Evolutionary conservation across 345 rosid genomes (phyloP), one percentile per base, ranked within the genome.

Genomic region (Eucalyptus melliodora): DNA sequence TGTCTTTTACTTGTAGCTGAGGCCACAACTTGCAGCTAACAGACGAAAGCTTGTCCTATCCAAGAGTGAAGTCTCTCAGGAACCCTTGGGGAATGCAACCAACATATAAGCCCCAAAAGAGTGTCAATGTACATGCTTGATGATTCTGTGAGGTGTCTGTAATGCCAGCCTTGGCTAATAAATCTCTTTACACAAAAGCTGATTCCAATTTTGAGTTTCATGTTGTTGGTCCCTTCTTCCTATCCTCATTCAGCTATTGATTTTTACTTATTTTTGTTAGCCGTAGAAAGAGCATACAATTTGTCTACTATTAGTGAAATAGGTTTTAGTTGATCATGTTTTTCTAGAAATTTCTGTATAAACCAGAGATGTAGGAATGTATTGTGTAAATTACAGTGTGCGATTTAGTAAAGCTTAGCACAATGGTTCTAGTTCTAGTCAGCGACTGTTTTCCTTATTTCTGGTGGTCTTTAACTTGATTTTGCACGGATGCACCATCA

Each of bases 21-120:
- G 93, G 88, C 95, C 96, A 31, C 95, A 88, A 50, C 89, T 94
- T 83, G 90, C 90, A 12, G 91, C 93, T 85, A 91, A 91, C 67
- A 90, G 93, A 90, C 89, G 87, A 92, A 95, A 93, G 92, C 82
- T 87, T 50, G 86, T 60, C 16, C 88, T 12, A 15, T 77, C 86
- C 85, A 90, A 85, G 77, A 65, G 67, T 27, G 62, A 44, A 17
- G 86, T 55, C 69, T 88, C 69, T n/a, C 56, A 60, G 67, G 27
- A 27, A 47, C 62, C 62, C 26, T 9, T 40, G 16, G 49, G n/a
- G 65, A n/a, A 87, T 24, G 44, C 27, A 11, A 60, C 59, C 60
- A 87, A 51, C 49, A 17, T 6, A 53, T 87, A 51, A 55, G 47
- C 83, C 83, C 83, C 24, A 11, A 42, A 77, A 77, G 83, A 86